These are phyloP conservation scores for Triticum urartu DNA, from an alignment of 176 grass and related monocot species.

Conservation along the genomic window DNA sequence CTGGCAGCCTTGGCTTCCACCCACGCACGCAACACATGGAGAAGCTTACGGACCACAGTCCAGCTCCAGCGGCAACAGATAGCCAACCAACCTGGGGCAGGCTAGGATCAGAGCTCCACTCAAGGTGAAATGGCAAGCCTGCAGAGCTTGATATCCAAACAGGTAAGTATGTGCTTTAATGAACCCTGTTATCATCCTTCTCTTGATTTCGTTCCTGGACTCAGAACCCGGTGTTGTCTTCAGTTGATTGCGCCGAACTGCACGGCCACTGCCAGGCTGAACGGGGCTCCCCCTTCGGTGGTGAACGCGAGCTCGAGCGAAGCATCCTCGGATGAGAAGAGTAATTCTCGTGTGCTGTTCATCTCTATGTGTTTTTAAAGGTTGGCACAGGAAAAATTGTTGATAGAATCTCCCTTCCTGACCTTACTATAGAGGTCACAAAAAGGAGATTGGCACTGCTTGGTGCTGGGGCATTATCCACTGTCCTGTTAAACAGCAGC, in stretches of 20 bases:
- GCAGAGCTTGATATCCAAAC: conserved; percentile 57
- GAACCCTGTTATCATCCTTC: neutral
- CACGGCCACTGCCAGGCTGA: conserved; percentile 18
- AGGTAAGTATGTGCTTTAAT: conserved; percentile 33
- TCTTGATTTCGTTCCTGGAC: conserved; percentile 1
- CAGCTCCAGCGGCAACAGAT: conserved; percentile 38
- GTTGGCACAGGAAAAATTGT: neutral
- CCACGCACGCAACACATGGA: conserved; percentile 17
- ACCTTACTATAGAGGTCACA: conserved; percentile 44
- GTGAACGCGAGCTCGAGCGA: conserved; percentile 39
- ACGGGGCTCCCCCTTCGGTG: conserved; percentile 27
- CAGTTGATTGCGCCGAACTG: conserved; percentile 53
- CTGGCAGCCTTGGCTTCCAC: conserved; percentile 48
- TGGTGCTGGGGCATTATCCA: conserved; percentile 56
- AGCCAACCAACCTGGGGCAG: neutral
- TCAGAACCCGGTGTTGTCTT: conserved; percentile 5
- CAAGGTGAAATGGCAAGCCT: conserved; percentile 66
- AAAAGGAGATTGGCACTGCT: conserved; percentile 64
- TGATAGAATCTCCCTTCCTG: neutral
- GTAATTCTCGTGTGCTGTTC: conserved; percentile 25
- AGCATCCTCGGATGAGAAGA: conserved; percentile 39
- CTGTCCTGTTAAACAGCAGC: conserved; percentile 35
- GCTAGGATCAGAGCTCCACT: neutral
- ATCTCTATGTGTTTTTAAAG: neutral
- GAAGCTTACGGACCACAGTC: conserved; percentile 18